phyloP scores from a whole-genome alignment of 2,329 filamentous ascomycete genomes.

The Apiospora pterosperma region DNA sequence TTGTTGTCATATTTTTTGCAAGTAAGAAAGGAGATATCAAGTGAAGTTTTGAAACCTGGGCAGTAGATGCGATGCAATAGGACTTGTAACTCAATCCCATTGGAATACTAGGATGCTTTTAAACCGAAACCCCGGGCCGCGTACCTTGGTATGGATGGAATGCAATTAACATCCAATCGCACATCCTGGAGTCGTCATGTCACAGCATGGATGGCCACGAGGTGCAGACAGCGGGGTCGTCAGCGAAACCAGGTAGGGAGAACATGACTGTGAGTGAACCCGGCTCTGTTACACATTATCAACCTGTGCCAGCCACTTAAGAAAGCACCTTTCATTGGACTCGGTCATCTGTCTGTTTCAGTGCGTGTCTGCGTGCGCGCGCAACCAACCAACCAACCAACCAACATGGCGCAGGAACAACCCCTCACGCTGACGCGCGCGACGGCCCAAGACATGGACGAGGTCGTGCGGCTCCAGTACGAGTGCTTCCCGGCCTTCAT shows the following conservation, averaged over 20 bases:
- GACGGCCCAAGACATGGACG: constrained; percentile 11
- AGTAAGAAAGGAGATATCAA: no score
- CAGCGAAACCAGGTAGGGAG: no score
- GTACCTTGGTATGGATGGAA: background rate
- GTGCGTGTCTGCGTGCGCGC: no score
- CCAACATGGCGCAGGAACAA: background rate
- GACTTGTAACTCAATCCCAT: background rate
- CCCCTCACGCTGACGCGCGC: constrained; percentile 1
- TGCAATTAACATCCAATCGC: background rate
- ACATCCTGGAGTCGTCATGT: background rate
- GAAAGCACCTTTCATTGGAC: background rate
- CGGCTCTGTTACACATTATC: background rate
- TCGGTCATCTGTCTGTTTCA: background rate
- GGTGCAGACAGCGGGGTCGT: no score
- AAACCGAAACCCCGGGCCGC: background rate
- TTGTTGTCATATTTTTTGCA: background rate
- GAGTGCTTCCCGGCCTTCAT: constrained; percentile 9
- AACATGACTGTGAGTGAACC: no score
- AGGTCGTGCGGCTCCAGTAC: constrained; percentile 12
- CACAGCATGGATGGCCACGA: no score
- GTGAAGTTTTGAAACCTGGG: no score
- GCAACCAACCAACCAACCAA: background rate
- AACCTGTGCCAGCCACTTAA: background rate
- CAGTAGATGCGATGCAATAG: no score
- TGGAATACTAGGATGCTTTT: background rate